phyloP scores from a whole-genome alignment of 129 eudicot genomes.

The Oenanthe sinensis region DNA sequence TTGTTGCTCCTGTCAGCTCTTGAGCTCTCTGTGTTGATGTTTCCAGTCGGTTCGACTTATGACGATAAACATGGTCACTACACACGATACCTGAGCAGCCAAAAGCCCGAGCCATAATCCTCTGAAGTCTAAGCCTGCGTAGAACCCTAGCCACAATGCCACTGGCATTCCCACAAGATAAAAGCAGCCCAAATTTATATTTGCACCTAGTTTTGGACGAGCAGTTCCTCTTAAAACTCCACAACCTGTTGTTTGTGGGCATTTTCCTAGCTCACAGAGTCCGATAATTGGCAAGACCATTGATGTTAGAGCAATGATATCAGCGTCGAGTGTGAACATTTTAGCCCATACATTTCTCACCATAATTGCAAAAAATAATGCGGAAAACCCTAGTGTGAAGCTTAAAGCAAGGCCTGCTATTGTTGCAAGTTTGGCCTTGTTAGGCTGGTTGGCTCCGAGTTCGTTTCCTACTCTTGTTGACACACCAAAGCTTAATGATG shows the following conservation, averaged over 20 bases:
- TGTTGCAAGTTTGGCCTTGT: constrained; percentile 9
- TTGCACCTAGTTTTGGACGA: constrained; percentile 2
- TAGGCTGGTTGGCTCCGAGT: constrained; percentile 3
- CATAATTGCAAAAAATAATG: neutral
- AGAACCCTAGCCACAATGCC: constrained; percentile 9
- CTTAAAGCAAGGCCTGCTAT: constrained; percentile 3
- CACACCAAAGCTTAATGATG: constrained; percentile 5
- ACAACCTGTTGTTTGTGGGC: constrained; percentile 5
- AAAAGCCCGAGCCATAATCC: constrained; percentile 5
- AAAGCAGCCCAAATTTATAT: constrained; percentile 1
- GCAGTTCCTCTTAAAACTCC: neutral
- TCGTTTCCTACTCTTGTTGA: constrained; percentile 9
- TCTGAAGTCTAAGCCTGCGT: constrained; percentile 2
- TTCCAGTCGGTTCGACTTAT: neutral
- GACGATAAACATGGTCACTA: constrained; percentile 1
- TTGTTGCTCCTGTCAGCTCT: neutral
- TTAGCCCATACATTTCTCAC: constrained; percentile 3
- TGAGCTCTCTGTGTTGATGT: neutral
- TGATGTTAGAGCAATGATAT: constrained; percentile 1
- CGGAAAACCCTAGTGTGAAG: neutral
- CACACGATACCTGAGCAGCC: constrained; percentile 7
- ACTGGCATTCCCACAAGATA: constrained; percentile 7
- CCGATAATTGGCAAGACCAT: constrained; percentile 7
- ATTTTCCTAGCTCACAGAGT: constrained; percentile 7
- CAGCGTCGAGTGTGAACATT: neutral